A percentile compares a stretch with the other conserved stretches of the same genome.
Evolutionary conservation across 108 stramenopile species (phyloP).

Genomic region (Asterionellopsis glacialis): DNA sequence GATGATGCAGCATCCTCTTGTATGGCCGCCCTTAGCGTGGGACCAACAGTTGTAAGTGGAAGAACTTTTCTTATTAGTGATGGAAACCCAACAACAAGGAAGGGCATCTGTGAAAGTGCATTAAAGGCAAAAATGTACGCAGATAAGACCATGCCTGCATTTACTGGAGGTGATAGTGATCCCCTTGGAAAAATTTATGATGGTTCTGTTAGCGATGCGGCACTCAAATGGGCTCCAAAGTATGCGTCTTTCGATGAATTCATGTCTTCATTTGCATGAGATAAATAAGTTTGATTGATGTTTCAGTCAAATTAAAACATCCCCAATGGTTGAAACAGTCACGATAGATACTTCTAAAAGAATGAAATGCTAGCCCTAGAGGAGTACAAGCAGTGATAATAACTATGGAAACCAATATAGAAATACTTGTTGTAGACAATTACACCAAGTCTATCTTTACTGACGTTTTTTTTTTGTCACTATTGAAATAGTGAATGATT

Average conservation of each 20-base stretch:
- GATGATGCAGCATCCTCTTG: constrained; percentile 81
- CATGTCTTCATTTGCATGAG: constrained; percentile 38
- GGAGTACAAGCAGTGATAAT: too few species aligned
- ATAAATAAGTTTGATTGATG: background rate
- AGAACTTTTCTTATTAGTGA: constrained; percentile 79
- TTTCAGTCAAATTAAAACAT: too few species aligned
- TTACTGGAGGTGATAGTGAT: constrained; percentile 46
- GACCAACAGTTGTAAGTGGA: constrained; percentile 30
- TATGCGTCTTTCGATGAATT: constrained; percentile 79
- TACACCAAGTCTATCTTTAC: too few species aligned
- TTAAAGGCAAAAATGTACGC: constrained; percentile 47
- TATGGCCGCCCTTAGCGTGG: constrained; percentile 55
- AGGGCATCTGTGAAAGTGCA: constrained; percentile 77
- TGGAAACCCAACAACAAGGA: constrained; percentile 68
- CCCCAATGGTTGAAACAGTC: too few species aligned
- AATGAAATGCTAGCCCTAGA: too few species aligned
- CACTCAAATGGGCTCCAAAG: constrained; percentile 67
- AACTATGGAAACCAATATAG: too few species aligned
- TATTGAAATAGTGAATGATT: too few species aligned
- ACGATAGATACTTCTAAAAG: too few species aligned
- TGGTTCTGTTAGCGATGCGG: constrained; percentile 59
- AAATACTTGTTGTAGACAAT: too few species aligned
- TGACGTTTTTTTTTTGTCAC: too few species aligned
- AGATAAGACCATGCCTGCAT: constrained; percentile 50
- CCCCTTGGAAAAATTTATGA: constrained; percentile 76